Percentiles rank a stretch among this genome's conserved stretches.
These are phyloP conservation scores for Astrothelium macrocarpum DNA, from an alignment of 495 filamentous ascomycete species.

Conservation along the genomic window DNA sequence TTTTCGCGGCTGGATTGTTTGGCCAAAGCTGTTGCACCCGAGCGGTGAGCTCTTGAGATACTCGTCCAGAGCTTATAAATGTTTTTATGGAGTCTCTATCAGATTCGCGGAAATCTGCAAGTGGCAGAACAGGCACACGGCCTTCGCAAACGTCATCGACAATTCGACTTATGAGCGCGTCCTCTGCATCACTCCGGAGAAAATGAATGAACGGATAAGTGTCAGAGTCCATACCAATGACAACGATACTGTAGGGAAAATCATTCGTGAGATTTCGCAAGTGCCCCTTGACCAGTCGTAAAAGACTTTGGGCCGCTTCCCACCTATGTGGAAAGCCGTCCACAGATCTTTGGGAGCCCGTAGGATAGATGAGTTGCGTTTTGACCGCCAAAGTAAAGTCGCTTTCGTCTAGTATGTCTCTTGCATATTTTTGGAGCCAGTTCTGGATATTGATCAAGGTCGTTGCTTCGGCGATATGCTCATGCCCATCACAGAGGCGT, in stretches of 20 bases:
- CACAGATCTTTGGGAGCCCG: conserved; percentile 46
- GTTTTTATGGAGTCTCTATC: conserved; percentile 22
- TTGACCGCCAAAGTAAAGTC: conserved; percentile 27
- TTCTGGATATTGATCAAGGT: conserved; percentile 20
- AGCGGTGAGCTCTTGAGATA: conserved; percentile 14
- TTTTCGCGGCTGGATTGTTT: conserved; percentile 25
- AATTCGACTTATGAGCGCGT: conserved; percentile 27
- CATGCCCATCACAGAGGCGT: conserved; percentile 41
- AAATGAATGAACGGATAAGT: conserved; percentile 39
- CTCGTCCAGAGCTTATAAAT: conserved; percentile 25
- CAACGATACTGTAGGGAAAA: conserved; percentile 38
- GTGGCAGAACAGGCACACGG: conserved; percentile 23
- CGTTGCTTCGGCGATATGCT: conserved; percentile 37
- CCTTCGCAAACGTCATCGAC: conserved; percentile 29
- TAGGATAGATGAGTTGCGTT: conserved; percentile 49
- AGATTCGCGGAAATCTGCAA: conserved; percentile 13
- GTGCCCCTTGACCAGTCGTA: conserved; percentile 32
- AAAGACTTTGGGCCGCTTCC: conserved; percentile 39
- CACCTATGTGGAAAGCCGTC: conserved; percentile 53
- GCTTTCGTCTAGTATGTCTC: conserved; percentile 31
- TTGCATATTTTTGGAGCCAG: conserved; percentile 19
- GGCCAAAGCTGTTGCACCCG: conserved; percentile 24
- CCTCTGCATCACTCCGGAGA: conserved; percentile 32
- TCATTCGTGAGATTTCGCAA: conserved; percentile 24
- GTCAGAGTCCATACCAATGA: conserved; percentile 26